phyloP scores from a whole-genome alignment of 169 alveolate genomes.

The Cryptosporidium parvum region DNA sequence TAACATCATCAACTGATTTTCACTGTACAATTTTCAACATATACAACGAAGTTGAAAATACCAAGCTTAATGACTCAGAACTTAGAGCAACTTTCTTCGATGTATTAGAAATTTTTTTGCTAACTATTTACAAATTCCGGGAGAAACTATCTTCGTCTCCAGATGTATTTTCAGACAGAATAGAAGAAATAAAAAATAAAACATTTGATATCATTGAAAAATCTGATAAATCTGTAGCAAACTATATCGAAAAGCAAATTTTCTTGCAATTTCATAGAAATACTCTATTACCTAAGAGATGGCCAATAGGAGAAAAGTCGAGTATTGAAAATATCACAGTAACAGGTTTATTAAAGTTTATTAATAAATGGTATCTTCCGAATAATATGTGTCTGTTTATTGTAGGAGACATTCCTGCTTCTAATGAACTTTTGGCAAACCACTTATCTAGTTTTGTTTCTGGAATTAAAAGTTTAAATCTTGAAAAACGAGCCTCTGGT shows the following conservation, averaged over 20 bases:
- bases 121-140: conserved; percentile 6
- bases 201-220: conserved; percentile 3
- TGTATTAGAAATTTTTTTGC: conserved; percentile 26
- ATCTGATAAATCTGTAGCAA: conserved; percentile 22
- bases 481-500: not conserved
- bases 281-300: conserved; percentile 50
- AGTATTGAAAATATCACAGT: conserved; percentile 22
- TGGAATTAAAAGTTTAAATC: conserved; percentile 6
- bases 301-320: conserved; percentile 58
- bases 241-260: conserved; percentile 49
- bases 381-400: conserved; percentile 56
- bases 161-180: not conserved
- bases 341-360: conserved; percentile 12
- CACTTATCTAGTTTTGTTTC: conserved; percentile 28
- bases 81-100: conserved; percentile 35
- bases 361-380: conserved; percentile 58
- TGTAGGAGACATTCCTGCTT: conserved; percentile 47
- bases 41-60: conserved; percentile 5
- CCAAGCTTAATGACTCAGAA: conserved; percentile 11
- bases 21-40: conserved; percentile 57
- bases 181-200: conserved; percentile 18
- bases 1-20: conserved; percentile 62
- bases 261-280: conserved; percentile 43
- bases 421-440: conserved; percentile 34
- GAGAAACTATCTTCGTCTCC: conserved; percentile 20